Percentiles rank a stretch among this genome's conserved stretches.
phyloP scores from a whole-genome alignment of 2,329 filamentous ascomycete genomes.

The Neofusicoccum sp. region DNA sequence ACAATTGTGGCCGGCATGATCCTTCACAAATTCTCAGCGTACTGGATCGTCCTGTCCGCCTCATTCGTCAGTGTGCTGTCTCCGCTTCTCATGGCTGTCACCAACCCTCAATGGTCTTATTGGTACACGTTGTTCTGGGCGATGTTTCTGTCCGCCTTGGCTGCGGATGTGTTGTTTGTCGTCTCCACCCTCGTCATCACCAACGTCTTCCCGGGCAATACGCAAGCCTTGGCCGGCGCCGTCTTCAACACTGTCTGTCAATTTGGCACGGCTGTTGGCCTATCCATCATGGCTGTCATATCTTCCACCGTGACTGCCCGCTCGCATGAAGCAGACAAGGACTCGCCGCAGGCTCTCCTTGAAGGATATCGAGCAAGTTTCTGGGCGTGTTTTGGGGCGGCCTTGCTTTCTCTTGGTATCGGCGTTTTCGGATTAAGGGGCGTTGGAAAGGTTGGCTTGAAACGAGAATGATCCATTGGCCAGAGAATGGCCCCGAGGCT shows the following conservation, averaged over 20 bases:
- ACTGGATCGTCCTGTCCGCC: conserved; percentile 45
- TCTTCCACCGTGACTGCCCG: conserved; percentile 35
- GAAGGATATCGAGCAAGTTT: conserved; percentile 47
- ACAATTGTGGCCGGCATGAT: conserved; percentile 52
- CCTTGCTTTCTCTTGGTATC: conserved; percentile 34
- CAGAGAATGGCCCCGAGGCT: too few species aligned
- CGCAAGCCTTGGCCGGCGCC: conserved; percentile 48
- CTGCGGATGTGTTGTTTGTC: conserved; percentile 49
- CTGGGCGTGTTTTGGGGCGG: conserved; percentile 46
- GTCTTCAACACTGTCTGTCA: conserved; percentile 51
- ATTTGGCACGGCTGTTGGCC: conserved; percentile 45
- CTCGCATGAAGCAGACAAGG: conserved; percentile 30
- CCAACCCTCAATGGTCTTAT: conserved; percentile 38
- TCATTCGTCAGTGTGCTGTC: conserved; percentile 34
- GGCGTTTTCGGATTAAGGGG: conserved; percentile 44
- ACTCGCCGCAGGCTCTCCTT: conserved; percentile 40
- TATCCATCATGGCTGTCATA: conserved; percentile 44
- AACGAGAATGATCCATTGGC: conserved; percentile 35
- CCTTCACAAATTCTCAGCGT: conserved; percentile 48
- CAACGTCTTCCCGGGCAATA: conserved; percentile 42
- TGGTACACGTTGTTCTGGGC: conserved; percentile 51
- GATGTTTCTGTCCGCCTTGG: conserved; percentile 46
- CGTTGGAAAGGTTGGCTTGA: conserved; percentile 49
- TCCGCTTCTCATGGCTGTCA: conserved; percentile 22
- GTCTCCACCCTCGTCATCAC: conserved; percentile 49